Percentiles rank a stretch among this genome's conserved stretches.
These are phyloP conservation scores for Rhynchosporium agropyri DNA, from an alignment of 2,329 filamentous ascomycete species.

Conservation along the genomic window DNA sequence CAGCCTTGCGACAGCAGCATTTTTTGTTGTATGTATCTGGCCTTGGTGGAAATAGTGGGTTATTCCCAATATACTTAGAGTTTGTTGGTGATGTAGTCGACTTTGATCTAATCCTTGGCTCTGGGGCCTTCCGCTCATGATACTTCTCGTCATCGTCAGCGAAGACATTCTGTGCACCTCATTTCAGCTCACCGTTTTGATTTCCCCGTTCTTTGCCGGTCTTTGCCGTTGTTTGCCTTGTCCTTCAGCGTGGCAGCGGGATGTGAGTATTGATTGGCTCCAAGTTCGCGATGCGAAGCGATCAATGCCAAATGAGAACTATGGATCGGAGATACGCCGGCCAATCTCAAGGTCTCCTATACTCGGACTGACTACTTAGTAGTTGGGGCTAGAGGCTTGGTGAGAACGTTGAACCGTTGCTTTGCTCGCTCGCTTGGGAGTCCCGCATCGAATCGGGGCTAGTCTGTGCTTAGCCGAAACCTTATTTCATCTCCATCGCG, in stretches of 20 bases:
- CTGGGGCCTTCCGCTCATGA: neutral
- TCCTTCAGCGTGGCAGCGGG: neutral
- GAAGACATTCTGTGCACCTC: neutral
- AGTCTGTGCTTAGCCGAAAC: neutral
- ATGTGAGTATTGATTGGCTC: neutral
- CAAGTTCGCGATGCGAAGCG: neutral
- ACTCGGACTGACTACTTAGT: neutral
- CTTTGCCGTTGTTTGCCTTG: constrained; percentile 3
- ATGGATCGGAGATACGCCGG: neutral
- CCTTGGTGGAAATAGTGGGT: neutral
- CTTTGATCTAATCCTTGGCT: neutral
- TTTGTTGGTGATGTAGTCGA: neutral
- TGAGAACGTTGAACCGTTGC: neutral
- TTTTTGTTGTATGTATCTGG: neutral
- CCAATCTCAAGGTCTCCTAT: no score
- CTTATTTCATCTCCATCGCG: constrained; percentile 9
- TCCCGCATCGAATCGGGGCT: neutral
- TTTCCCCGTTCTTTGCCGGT: neutral
- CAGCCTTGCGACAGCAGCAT: neutral
- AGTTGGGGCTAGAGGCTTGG: constrained; percentile 1
- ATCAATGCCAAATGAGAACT: neutral
- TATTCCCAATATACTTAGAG: neutral
- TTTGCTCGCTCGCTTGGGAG: neutral
- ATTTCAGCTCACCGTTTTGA: neutral
- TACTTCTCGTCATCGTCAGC: neutral